A percentile compares a stretch with the other conserved stretches of the same genome.
Evolutionary conservation across 2,329 filamentous ascomycete genomes (phyloP).

Genomic region (Neophaeococcomyces mojaviensis): DNA sequence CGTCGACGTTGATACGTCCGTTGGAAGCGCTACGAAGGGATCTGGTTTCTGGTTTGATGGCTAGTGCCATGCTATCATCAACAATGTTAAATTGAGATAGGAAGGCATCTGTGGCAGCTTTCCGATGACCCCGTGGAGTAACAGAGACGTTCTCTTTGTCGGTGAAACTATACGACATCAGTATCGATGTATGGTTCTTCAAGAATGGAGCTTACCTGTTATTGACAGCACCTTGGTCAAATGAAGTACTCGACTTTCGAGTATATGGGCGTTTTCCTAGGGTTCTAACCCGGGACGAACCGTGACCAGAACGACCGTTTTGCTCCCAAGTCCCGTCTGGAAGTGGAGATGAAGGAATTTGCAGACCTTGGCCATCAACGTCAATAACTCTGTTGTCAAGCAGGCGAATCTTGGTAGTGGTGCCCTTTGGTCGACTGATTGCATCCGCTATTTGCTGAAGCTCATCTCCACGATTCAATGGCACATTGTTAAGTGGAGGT

Average conservation of each 20-base stretch:
- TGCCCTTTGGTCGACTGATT: conserved; percentile 17
- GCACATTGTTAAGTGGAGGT: not conserved
- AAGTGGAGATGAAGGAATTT: conserved; percentile 14
- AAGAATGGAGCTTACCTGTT: not conserved
- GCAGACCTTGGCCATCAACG: conserved; percentile 18
- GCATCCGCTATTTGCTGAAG: conserved; percentile 19
- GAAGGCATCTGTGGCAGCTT: conserved; percentile 9
- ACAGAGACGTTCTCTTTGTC: conserved; percentile 5
- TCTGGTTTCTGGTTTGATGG: not conserved
- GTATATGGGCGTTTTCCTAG: not conserved
- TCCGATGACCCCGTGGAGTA: not conserved
- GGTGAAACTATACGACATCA: not conserved
- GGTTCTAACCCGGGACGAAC: not conserved
- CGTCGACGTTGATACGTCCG: not conserved
- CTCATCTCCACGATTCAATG: conserved; percentile 13
- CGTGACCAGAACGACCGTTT: not conserved
- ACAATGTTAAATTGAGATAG: conserved; percentile 6
- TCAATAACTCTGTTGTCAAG: conserved; percentile 16
- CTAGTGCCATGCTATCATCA: conserved; percentile 1
- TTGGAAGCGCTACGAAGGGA: conserved; percentile 3
- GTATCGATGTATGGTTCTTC: not conserved
- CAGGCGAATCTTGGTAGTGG: conserved; percentile 14
- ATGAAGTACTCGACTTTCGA: not conserved
- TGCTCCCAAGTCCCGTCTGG: not conserved
- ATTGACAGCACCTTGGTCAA: not conserved